Conservation (phyloP, 208 protist genomes). For the Wallacemonas sp. region DNA sequence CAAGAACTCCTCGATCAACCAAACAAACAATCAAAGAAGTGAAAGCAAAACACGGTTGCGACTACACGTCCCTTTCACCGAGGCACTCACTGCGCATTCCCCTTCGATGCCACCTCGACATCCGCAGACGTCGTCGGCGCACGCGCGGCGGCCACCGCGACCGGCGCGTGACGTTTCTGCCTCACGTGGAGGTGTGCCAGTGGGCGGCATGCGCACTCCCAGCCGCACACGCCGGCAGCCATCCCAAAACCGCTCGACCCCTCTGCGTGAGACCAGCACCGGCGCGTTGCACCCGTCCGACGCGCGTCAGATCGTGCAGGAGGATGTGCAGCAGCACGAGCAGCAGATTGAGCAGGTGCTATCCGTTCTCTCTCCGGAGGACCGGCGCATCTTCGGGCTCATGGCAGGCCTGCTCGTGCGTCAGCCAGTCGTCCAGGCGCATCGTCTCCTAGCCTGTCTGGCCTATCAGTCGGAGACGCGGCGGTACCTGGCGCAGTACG, state of each 20-base stretch:
- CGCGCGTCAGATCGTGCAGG: neutral
- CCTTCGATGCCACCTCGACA: neutral
- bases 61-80: neutral
- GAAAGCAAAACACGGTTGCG: too few relatives aligned
- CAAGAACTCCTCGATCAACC: too few relatives aligned
- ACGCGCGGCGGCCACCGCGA: neutral
- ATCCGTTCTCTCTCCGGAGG: conserved; percentile 3
- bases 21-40: too few relatives aligned
- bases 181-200: neutral
- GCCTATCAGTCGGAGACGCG: conserved; percentile 10
- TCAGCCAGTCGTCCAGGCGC: conserved; percentile 1
- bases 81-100: neutral
- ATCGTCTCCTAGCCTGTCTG: neutral
- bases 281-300: neutral
- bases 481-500: conserved; percentile 8
- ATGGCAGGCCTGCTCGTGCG: conserved; percentile 12
- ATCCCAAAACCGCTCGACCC: neutral
- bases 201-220: neutral
- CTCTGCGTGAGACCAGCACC: neutral
- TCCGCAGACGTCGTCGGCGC: neutral
- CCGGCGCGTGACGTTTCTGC: neutral
- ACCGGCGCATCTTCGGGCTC: conserved; percentile 8
- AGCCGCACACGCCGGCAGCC: neutral
- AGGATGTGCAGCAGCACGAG: conserved; percentile 8
- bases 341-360: neutral